Evolutionary conservation across 495 filamentous ascomycete genomes (phyloP).

Genomic region (Lichina pygmaea): DNA sequence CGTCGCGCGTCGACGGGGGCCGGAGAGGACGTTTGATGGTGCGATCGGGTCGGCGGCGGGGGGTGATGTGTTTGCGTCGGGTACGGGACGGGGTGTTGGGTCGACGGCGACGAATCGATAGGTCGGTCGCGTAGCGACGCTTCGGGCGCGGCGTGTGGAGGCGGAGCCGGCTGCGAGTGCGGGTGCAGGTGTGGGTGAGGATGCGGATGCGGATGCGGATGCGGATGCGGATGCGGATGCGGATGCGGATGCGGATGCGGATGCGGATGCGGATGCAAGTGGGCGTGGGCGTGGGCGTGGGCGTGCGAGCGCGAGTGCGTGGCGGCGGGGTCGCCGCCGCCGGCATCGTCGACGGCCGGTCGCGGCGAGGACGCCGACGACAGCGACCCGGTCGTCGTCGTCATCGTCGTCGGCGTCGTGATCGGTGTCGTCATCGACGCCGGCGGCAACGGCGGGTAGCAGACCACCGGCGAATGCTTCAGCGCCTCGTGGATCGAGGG

Average conservation of each 20-base stretch:
- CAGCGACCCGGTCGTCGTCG: no score
- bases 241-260: neutral
- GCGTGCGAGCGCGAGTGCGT: neutral
- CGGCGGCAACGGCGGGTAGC: neutral
- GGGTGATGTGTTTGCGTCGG: neutral
- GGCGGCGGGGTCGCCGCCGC: neutral
- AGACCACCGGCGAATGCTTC: neutral
- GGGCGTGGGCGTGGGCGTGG: no score
- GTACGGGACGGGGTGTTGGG: neutral
- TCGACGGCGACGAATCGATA: neutral
- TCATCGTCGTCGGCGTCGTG: neutral
- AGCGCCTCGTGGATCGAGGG: constrained; percentile 1
- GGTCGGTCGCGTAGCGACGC: neutral
- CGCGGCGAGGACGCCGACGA: neutral
- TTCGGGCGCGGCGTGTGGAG: no score
- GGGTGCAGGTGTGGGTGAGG: neutral
- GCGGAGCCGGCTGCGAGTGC: neutral
- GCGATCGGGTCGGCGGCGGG: neutral
- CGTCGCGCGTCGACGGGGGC: neutral
- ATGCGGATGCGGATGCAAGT: neutral
- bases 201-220: no score
- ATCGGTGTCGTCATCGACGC: neutral
- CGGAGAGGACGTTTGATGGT: neutral
- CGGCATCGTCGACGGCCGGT: neutral
- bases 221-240: neutral